Evolutionary conservation across 2,329 filamentous ascomycete genomes (phyloP).

Genomic region (Fusarium brachygibbosum): DNA sequence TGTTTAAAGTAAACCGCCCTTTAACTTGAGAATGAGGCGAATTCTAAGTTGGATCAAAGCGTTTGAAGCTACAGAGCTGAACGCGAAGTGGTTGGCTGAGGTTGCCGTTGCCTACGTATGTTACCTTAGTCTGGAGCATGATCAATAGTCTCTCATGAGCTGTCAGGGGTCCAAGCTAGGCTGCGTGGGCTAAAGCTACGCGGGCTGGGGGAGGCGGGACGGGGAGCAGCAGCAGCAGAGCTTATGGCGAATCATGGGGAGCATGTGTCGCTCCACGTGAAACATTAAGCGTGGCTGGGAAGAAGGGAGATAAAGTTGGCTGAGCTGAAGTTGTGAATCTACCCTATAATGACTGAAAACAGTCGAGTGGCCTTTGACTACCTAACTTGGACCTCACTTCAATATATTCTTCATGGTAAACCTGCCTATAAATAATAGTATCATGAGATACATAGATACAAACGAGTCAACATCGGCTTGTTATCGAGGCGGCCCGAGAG

Average conservation of each 20-base stretch:
- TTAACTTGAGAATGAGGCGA: conserved; percentile 15
- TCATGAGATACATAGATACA: background rate
- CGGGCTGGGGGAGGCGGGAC: conserved; percentile 10
- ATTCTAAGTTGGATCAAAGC: conserved; percentile 27
- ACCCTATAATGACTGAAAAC: background rate
- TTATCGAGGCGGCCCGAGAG: conserved; percentile 12
- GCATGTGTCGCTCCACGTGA: conserved; percentile 44
- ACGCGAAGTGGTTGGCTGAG: conserved; percentile 37
- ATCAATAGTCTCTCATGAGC: conserved; percentile 39
- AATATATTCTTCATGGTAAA: background rate
- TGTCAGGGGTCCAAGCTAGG: conserved; percentile 20
- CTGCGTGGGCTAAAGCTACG: background rate
- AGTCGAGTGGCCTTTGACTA: background rate
- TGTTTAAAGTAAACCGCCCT: conserved; percentile 18
- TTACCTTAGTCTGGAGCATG: conserved; percentile 26
- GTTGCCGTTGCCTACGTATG: conserved; percentile 4
- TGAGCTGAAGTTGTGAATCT: conserved; percentile 4
- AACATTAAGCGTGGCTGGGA: conserved; percentile 36
- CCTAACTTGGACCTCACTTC: background rate
- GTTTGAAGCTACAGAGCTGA: conserved; percentile 30
- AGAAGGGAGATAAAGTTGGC: conserved; percentile 1
- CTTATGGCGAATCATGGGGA: conserved; percentile 42
- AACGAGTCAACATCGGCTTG: conserved; percentile 2
- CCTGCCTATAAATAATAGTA: too few species aligned
- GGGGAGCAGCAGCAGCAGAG: background rate